Percentiles rank a stretch among this genome's conserved stretches.
These are phyloP conservation scores for Nothophytophthora sp. DNA, from an alignment of 352 stramenopile genomes.

Conservation along the genomic window DNA sequence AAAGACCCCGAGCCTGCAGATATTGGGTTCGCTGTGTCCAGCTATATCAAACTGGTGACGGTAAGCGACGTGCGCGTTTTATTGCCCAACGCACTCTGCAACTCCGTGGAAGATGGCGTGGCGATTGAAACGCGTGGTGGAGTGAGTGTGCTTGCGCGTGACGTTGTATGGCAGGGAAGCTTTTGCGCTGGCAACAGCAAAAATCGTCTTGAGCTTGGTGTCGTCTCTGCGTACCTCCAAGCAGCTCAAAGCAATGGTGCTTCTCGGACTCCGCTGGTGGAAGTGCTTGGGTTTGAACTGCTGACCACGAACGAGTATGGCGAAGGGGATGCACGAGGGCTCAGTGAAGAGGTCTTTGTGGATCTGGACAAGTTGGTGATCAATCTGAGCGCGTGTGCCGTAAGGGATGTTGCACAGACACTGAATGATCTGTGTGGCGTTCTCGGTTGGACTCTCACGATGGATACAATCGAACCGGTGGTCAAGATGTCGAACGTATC, in stretches of 20 bases:
- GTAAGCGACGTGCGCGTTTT: constrained; percentile 29
- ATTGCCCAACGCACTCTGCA: constrained; percentile 3
- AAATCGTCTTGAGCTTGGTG: constrained; percentile 19
- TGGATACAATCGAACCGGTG: constrained; percentile 1
- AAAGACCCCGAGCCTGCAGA: not conserved
- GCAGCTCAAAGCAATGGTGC: not conserved
- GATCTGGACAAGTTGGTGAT: constrained; percentile 26
- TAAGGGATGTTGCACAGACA: constrained; percentile 4
- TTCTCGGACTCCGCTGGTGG: constrained; percentile 4
- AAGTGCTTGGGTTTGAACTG: constrained; percentile 27
- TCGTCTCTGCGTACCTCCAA: constrained; percentile 12
- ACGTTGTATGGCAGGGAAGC: constrained; percentile 22
- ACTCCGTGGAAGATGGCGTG: not conserved
- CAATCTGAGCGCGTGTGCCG: constrained; percentile 7
- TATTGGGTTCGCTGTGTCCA: constrained; percentile 12
- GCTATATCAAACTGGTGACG: constrained; percentile 34
- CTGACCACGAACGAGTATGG: constrained; percentile 18
- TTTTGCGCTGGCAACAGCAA: constrained; percentile 7
- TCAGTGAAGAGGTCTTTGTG: constrained; percentile 12
- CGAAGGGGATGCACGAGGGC: constrained; percentile 15
- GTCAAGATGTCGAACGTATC: not conserved
- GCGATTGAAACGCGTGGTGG: constrained; percentile 1
- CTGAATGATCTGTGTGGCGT: constrained; percentile 9
- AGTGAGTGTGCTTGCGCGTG: constrained; percentile 16
- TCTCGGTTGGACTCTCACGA: constrained; percentile 26